Conservation (phyloP, 139 green algal species). For the Haematococcus lacustris region DNA sequence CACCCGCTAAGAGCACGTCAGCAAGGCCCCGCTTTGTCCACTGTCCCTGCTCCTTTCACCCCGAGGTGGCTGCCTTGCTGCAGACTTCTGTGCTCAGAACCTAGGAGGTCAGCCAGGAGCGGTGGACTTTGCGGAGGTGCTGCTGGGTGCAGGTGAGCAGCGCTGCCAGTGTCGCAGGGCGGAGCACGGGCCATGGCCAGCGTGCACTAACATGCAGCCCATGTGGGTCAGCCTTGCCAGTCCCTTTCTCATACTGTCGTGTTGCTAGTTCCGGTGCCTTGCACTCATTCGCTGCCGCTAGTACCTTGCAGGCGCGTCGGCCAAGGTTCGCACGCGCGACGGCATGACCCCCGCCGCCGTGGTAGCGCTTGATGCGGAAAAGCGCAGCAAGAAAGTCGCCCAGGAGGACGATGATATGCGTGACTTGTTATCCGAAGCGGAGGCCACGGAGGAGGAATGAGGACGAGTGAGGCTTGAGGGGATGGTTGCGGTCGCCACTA, state of each 20-base stretch:
- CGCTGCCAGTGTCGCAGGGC: not conserved
- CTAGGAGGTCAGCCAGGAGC: not conserved
- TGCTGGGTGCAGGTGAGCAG: not conserved
- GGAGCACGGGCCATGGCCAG: not conserved
- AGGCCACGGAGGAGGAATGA: not conserved
- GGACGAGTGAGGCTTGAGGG: too few relatives aligned
- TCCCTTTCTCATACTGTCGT: too few relatives aligned
- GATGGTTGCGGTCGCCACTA: too few relatives aligned
- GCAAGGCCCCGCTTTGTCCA: not conserved
- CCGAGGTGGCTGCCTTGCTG: not conserved
- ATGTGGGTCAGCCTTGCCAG: not conserved
- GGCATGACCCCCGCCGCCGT: not conserved
- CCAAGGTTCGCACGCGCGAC: not conserved
- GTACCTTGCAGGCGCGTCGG: not conserved
- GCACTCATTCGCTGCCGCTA: too few relatives aligned
- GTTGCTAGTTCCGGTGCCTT: too few relatives aligned
- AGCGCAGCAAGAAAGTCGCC: not conserved
- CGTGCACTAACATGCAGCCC: not conserved
- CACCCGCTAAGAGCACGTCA: not conserved
- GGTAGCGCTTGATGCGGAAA: not conserved
- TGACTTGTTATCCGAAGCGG: not conserved
- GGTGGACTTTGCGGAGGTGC: not conserved
- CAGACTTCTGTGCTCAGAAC: constrained; percentile 5
- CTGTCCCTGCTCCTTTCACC: not conserved
- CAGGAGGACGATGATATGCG: constrained; percentile 3